Evolutionary conservation across 306 rosid genomes (phyloP).

Genomic region (Crataegus laevigata): DNA sequence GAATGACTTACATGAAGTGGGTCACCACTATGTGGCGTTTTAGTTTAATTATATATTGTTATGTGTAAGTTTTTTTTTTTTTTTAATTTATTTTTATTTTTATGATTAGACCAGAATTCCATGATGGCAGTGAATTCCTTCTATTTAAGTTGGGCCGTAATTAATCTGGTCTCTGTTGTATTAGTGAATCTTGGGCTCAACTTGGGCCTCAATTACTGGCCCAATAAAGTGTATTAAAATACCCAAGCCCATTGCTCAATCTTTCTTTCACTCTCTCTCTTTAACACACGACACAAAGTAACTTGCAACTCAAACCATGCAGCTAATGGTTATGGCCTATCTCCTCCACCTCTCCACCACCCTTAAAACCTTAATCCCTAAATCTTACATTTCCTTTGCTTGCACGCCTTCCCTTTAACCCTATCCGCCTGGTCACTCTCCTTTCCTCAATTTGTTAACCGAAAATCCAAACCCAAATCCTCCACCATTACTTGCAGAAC

Average conservation of each 20-base stretch:
- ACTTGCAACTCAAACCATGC: neutral
- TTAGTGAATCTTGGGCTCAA: neutral
- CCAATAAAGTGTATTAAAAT: no score
- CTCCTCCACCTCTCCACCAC: slow-evolving; percentile 24
- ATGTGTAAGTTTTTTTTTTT: neutral
- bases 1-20: neutral
- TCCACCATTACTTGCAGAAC: slow-evolving; percentile 22
- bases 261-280: neutral
- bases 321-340: slow-evolving; percentile 22
- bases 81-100: no score
- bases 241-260: neutral
- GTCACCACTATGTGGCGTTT: neutral
- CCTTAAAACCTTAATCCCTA: slow-evolving; percentile 10
- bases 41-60: no score
- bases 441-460: slow-evolving; percentile 1
- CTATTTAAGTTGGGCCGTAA: no score
- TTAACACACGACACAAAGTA: neutral
- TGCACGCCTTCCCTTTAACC: neutral
- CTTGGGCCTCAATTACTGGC: neutral
- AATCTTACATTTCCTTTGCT: neutral
- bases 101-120: neutral
- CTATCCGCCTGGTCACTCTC: neutral
- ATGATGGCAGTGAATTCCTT: neutral
- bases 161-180: no score
- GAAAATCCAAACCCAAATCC: slow-evolving; percentile 7